Conservation (phyloP, 768 basidiomycete species). For the Psilocybe tampanensis region DNA sequence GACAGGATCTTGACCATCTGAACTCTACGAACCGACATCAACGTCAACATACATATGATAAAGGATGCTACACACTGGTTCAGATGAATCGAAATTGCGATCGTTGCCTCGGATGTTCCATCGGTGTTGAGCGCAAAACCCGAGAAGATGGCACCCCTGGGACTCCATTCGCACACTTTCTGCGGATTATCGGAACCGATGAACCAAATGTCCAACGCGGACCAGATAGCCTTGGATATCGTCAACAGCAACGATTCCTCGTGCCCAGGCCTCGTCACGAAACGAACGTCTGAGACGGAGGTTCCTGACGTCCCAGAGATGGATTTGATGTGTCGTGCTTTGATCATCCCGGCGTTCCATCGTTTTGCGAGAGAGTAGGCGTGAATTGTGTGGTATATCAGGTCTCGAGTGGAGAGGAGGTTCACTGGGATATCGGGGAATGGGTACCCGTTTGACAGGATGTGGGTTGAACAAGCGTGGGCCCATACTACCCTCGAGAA, state of each 20-base stretch:
- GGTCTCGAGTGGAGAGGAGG: conserved; percentile 39
- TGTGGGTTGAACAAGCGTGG: conserved; percentile 44
- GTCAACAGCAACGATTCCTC: conserved; percentile 49
- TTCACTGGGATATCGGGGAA: conserved; percentile 44
- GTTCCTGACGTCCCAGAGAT: conserved; percentile 40
- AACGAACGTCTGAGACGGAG: conserved; percentile 52
- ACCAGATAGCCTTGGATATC: conserved; percentile 65
- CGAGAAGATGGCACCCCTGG: conserved; percentile 52
- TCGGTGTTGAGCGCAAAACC: conserved; percentile 54
- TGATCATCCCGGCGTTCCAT: conserved; percentile 39
- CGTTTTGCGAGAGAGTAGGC: conserved; percentile 50
- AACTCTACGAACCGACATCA: conserved; percentile 25
- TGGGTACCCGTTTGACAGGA: conserved; percentile 50
- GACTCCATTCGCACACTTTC: conserved; percentile 54
- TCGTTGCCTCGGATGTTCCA: conserved; percentile 40
- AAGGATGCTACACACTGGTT: conserved; percentile 41
- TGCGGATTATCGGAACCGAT: conserved; percentile 26
- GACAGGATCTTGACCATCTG: conserved; percentile 36
- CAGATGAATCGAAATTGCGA: conserved; percentile 54
- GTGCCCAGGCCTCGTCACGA: conserved; percentile 51
- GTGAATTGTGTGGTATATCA: conserved; percentile 45
- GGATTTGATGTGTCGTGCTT: conserved; percentile 15
- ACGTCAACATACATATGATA: conserved; percentile 10
- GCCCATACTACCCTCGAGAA: conserved; percentile 58
- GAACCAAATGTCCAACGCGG: conserved; percentile 57